Evolutionary conservation across 768 basidiomycete genomes (phyloP), one percentile per base, ranked within the genome.

Genomic region (Rhizopogon rudus): DNA sequence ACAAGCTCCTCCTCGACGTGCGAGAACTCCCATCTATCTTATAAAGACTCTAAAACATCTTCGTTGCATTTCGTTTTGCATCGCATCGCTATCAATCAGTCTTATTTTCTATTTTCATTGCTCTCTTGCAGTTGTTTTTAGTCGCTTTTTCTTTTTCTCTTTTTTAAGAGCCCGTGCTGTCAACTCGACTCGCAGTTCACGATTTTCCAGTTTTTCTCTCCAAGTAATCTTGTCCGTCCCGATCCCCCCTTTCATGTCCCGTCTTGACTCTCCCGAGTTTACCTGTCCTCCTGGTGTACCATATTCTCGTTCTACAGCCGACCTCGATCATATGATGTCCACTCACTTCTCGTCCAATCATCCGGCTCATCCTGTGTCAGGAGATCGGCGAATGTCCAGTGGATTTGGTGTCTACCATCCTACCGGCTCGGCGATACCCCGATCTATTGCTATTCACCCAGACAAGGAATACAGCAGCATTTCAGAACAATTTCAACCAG

Each of bases 221-320:
- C 33, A 10, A 13, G 12, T 22, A 16, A 22, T 39, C 44, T 46
- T 31, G 16, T n/a, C 41, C 33, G 20, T 35, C 20, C 33, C 20
- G 22, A 22, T 37, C 37, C 25, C 48, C 48, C 16, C 2, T 22
- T 25, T 31, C 8, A 80, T 81, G 81, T 77, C 79, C 45, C 76
- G 67, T 55, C 60, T 66, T 57, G 78, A 78, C 51, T 60, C 68
- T 44, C 69, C 73, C 60, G 78, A 80, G 54, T 72, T 69, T 57
- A 73, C 75, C 45, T 67, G 66, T 56, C 59, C 60, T 25, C 65
- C 71, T 1, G 74, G 73, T 43, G 62, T 71, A 40, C 57, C 53
- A 17, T 55, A 54, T 37, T 57, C 63, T 55, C 73, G 68, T 28
- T 62, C 64, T 16, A 53, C 64, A 33, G 59, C 66, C 44, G 73